Evolutionary conservation across 176 grass and related monocot species (phyloP).

Genomic region (Ananas comosus): DNA sequence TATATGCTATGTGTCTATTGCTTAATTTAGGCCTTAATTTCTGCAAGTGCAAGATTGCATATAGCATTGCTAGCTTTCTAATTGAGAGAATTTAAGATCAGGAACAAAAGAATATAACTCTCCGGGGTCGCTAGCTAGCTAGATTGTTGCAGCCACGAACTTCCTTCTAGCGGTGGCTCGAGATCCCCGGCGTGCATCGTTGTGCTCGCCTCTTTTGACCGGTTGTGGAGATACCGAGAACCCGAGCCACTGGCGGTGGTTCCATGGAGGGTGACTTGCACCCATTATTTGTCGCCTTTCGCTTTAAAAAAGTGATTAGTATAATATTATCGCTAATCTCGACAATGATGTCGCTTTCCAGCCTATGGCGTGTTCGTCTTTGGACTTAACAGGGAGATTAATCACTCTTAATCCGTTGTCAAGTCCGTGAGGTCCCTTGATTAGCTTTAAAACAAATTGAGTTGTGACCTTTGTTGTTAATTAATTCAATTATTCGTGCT

Average conservation of each 20-base stretch:
- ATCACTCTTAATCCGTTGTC: conserved; percentile 39
- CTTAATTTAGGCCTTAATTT: neutral
- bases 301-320: conserved; percentile 59
- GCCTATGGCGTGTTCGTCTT: conserved; percentile 43
- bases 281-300: conserved; percentile 57
- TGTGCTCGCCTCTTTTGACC: conserved; percentile 5
- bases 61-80: neutral
- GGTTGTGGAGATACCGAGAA: neutral
- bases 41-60: neutral
- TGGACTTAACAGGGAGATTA: conserved; percentile 50
- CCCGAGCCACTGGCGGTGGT: conserved; percentile 22
- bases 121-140: neutral
- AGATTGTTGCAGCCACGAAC: neutral
- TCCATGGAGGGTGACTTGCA: conserved; percentile 40
- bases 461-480: too few species aligned
- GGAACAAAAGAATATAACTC: neutral
- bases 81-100: neutral
- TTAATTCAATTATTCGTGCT: neutral
- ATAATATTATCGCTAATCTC: conserved; percentile 61
- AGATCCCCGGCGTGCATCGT: conserved; percentile 2
- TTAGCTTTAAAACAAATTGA: neutral
- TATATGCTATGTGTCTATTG: neutral
- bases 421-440: conserved; percentile 33
- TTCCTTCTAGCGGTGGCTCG: neutral
- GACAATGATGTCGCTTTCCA: conserved; percentile 60